Base-by-base conservation (phyloP, 192 early-diverging fungal species). In the Lunasporangiospora selenospora region DNA sequence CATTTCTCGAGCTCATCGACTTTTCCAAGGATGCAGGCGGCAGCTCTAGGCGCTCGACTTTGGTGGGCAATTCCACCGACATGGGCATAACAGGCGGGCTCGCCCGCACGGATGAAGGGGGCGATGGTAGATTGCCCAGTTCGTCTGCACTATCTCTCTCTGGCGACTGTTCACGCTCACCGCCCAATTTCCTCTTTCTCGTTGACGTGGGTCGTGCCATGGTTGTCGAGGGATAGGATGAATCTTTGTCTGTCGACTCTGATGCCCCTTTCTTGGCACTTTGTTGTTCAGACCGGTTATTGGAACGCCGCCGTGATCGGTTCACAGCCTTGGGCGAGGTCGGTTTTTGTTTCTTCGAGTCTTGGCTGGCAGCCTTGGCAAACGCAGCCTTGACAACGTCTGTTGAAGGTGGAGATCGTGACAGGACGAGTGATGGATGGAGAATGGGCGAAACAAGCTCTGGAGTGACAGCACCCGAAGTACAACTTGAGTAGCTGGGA, bases 91-190 rank as follows among this genome's bases (percentile, higher is more conserved):
- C 29, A 21, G 59, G 60, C 18, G 69, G 59, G 7, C 53, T 62
- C 10, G 59, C 63, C 42, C 54, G 43, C 8, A 62, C 59, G 11
- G 69, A 62, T 2, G 69, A 40, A 0, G 67, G 59, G 6, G 69
- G 69, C 10, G 69, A 73, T 9, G 69, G 69, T 21, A 63, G 29
- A n/a, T n/a, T n/a, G n/a, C n/a, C n/a, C n/a, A n/a, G n/a, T n/a
- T n/a, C n/a, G n/a, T n/a, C n/a, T 0, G 69, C 44, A 21, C 31
- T 51, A 18, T 13, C 13, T 12, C n/a, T 33, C 11, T 48, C 19
- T 16, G 40, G 54, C 9, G 66, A n/a, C n/a, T 49, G 18, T 66
- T n/a, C 64, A n/a, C n/a, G 40, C 3, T 62, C 13, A 40, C 41
- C 56, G 41, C 57, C 59, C 23, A 59, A 15, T 30, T 59, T 67